phyloP scores from a whole-genome alignment of 1,284 basidiomycete species.

The Puccinia polysora region DNA sequence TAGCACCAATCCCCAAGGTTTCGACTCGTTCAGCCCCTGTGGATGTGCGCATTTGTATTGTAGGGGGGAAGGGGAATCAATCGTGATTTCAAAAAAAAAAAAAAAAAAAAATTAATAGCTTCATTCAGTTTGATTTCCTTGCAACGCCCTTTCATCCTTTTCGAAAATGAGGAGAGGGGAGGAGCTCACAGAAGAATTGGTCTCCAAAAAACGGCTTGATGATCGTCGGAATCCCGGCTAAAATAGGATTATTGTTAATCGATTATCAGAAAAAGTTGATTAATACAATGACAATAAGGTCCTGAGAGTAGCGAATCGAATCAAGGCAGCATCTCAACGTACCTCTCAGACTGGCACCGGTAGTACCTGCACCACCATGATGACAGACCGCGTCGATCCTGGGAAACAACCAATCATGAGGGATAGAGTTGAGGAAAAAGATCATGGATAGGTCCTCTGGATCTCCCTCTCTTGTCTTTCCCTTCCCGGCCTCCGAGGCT shows the following conservation, averaged over 20 bases:
- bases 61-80: not conserved
- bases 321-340: conserved; percentile 51
- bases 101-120: conserved; percentile 82
- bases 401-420: conserved; percentile 94
- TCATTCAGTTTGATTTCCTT: conserved; percentile 57
- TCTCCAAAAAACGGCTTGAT: conserved; percentile 97
- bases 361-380: conserved; percentile 94
- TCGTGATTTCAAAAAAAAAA: no score
- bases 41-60: no score
- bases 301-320: conserved; percentile 35
- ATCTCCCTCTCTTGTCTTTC: conserved; percentile 47
- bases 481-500: conserved; percentile 47
- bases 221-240: conserved; percentile 87
- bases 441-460: conserved; percentile 46
- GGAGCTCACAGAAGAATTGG: conserved; percentile 55
- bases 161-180: not conserved
- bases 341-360: conserved; percentile 86
- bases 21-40: conserved; percentile 56
- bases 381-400: conserved; percentile 92
- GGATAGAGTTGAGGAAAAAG: conserved; percentile 69
- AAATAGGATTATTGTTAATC: no score
- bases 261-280: conserved; percentile 54
- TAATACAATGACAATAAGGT: conserved; percentile 5
- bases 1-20: conserved; percentile 77
- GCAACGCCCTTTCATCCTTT: no score